Evolutionary conservation across 1,139 yeast genomes (phyloP).

Genomic region (Sugiyamaella sp.): DNA sequence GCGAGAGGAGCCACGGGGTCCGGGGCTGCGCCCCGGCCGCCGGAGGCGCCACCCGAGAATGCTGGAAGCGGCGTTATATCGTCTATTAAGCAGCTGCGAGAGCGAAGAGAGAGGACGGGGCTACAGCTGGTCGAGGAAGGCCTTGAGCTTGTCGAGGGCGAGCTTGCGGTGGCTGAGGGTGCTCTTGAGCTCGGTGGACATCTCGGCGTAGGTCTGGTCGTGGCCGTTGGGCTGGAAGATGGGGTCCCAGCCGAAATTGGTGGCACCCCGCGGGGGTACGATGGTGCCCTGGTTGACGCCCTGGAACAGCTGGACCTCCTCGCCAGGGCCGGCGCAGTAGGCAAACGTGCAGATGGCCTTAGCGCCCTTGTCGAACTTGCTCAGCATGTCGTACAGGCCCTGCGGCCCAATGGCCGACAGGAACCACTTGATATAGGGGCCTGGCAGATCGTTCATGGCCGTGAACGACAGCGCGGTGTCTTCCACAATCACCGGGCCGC

Average conservation of each 20-base stretch:
- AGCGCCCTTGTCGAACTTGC: slow-evolving; percentile 81
- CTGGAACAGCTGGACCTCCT: slow-evolving; percentile 72
- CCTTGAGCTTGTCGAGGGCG: slow-evolving; percentile 62
- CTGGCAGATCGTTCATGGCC: slow-evolving; percentile 85
- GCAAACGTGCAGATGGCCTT: slow-evolving; percentile 93
- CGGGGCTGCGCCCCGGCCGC: slow-evolving; percentile 2
- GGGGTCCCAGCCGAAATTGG: slow-evolving; percentile 94
- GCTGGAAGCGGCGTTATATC: no score
- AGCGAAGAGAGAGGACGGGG: no score
- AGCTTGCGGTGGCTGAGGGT: slow-evolving; percentile 81
- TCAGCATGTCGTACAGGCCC: slow-evolving; percentile 67
- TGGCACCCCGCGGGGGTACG: slow-evolving; percentile 75
- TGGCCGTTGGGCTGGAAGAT: slow-evolving; percentile 76
- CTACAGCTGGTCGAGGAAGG: slow-evolving; percentile 4
- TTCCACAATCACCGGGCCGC: slow-evolving; percentile 88
- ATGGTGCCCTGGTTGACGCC: slow-evolving; percentile 83
- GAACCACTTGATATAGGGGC: slow-evolving; percentile 93
- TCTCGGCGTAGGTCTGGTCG: slow-evolving; percentile 78
- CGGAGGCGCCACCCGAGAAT: no score
- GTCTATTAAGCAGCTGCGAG: no score
- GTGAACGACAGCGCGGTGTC: slow-evolving; percentile 89
- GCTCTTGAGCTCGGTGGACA: slow-evolving; percentile 77
- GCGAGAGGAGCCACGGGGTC: neutral
- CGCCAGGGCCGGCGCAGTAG: slow-evolving; percentile 80
- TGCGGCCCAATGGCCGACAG: slow-evolving; percentile 68